Evolutionary conservation across 2,329 filamentous ascomycete species (phyloP), one percentile per base, ranked within the genome.

Genomic region (Dothiorella sarmentorum): DNA sequence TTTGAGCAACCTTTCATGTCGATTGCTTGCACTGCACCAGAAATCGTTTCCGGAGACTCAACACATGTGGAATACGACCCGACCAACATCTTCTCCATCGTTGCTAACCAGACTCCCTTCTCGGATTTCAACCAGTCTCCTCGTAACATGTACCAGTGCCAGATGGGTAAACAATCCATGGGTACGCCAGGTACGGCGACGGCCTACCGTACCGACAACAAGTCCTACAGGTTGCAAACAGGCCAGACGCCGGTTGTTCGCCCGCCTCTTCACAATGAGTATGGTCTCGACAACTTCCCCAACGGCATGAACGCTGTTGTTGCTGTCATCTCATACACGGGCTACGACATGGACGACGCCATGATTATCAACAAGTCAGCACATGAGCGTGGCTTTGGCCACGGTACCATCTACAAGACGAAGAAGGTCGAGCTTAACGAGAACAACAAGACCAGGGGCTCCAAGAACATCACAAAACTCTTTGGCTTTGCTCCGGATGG

Each of bases 111-210:
- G 88, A 99, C 94, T 0, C 94, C 94, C 3, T 99, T 99, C 76
- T 97, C 93, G 45, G 91, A 99, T 72, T 96, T 96, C 78, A 99
- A 99, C 76, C 94, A 99, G 75, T 97, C 92, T 13, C 94, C 94
- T 1, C 83, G 94, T 82, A 99, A 99, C 76, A 97, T 97, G 93
- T 99, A 97, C 73, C 90, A 96, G 72, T 97, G 92, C 78, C 94
- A 97, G 80, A 97, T 97, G 94, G 91, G 91, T 78, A 99, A 99
- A 74, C 94, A 99, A 78, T 92, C 93, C 0, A 99, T 99, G 94
- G 94, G 94, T 73, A 97, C 94, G 22, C 91, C 93, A 3, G 92
- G 89, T 60, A 89, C 92, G 7, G 88, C 93, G 2, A 79, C 93
- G 63, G 83, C 85, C 60, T 89, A 95, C 76, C 86, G 94, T 70